These are phyloP conservation scores for Climacium dendroides DNA, from an alignment of 225 moss, liverwort and hornwort genomes.

Conservation along the genomic window DNA sequence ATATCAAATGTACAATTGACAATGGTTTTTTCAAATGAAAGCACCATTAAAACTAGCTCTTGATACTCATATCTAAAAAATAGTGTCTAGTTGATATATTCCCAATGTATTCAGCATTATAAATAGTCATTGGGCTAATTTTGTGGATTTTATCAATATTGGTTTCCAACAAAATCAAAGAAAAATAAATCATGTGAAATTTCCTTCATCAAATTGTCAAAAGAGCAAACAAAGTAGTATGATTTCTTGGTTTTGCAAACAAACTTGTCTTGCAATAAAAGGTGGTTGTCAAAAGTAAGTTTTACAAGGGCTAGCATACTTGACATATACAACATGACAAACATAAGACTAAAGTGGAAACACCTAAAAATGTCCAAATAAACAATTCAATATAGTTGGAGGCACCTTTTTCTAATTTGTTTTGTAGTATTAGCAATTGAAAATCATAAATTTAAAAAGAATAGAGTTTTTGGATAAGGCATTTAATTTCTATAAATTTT, in stretches of 20 bases:
- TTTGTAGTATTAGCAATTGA: no score
- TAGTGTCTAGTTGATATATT: accelerated
- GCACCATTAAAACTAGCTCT: no score
- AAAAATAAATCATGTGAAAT: background rate
- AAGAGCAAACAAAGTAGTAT: background rate
- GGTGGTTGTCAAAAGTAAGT: no score
- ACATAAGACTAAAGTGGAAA: no score
- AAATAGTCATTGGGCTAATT: background rate
- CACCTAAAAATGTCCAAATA: no score
- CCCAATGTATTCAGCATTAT: background rate
- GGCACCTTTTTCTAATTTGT: no score
- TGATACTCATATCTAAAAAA: accelerated
- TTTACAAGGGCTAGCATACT: background rate
- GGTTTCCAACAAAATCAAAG: background rate
- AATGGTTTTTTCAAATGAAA: background rate
- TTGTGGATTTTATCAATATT: background rate
- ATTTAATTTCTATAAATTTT: no score
- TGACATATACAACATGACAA: background rate
- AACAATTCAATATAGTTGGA: no score
- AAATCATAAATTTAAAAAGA: no score
- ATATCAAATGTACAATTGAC: background rate
- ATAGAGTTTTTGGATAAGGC: no score
- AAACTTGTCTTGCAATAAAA: no score
- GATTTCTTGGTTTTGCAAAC: background rate
- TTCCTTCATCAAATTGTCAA: background rate